Base-by-base conservation (phyloP, 768 basidiomycete genomes). In the Pleurotus tuber-regium region DNA sequence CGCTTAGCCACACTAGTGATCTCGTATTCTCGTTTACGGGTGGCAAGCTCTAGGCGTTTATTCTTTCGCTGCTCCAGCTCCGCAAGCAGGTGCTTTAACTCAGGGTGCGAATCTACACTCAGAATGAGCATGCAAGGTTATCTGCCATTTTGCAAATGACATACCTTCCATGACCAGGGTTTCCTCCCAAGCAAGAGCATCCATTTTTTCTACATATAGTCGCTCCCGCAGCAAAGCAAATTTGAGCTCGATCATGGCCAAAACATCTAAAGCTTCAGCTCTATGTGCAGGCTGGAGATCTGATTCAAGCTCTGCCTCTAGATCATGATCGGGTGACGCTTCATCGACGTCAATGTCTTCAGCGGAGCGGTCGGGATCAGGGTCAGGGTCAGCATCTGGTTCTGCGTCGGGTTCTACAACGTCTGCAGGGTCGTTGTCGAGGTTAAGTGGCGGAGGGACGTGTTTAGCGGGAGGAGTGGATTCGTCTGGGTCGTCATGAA, bases 201-300 rank as follows among this genome's bases (percentile, higher is more conserved):
- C 89, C 92, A 98, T 93, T 65, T 94, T 89, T 70, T 98, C 96
- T 16, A 98, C 76, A 65, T 95, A 98, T 12, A 98, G 75, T 43
- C 83, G 76, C 64, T 98, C 94, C 41, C 96, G 72, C 51, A 98
- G 67, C 26, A 88, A 69, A 0, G 95, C 94, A 66, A 94, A 97
- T 61, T 90, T 92, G 68, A 98, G 82, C 63, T 99, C 96, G 59
- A 99, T 95, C 39, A 76, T 79, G 2, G 95, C 87, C 5, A 98
- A 72, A 0, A 87, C 86, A 53, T 94, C 92, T 52, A 98, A 77
- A 0, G 93, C 93, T 61, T 96, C 93, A 3, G 85, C 86, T 18
- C 91, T 78, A 64, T 91, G 88, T 1, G 86, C 87, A 39, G 87
- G 87, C 54, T 90, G 88, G 49, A 90, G 68, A 54, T 93, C 92